Evolutionary conservation across 495 filamentous ascomycete species (phyloP).

Genomic region (Xanthoparmelia taractica): DNA sequence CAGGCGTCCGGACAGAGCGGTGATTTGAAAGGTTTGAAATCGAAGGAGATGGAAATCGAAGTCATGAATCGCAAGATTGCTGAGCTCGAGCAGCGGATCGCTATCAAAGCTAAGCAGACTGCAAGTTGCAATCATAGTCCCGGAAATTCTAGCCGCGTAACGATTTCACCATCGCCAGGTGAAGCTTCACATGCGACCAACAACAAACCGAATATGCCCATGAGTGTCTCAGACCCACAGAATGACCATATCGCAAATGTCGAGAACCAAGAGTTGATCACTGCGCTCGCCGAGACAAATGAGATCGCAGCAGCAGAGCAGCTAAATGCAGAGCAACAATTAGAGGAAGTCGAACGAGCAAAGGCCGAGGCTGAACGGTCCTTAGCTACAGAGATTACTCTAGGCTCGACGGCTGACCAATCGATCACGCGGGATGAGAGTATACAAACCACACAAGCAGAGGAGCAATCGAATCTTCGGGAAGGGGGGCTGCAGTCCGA

Average conservation of each 20-base stretch:
- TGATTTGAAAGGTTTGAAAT: conserved; percentile 50
- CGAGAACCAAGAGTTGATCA: background rate
- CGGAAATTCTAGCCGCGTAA: conserved; percentile 27
- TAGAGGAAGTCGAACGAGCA: conserved; percentile 5
- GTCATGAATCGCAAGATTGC: conserved; percentile 68
- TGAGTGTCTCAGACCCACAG: background rate
- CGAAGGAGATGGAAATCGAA: conserved; percentile 63
- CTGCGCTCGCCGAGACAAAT: background rate
- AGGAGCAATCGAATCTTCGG: background rate
- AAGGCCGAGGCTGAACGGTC: conserved; percentile 14
- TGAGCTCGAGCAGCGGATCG: conserved; percentile 59
- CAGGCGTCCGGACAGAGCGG: conserved; percentile 31
- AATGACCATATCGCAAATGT: background rate
- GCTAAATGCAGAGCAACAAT: conserved; percentile 6
- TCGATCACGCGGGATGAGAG: conserved; percentile 4
- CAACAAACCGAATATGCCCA: background rate
- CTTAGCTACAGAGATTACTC: background rate
- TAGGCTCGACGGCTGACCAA: background rate
- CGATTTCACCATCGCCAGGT: conserved; percentile 13
- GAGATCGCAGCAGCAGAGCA: background rate
- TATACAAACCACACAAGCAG: background rate
- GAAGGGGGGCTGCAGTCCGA: background rate
- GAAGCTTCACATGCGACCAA: background rate
- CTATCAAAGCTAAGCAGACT: conserved; percentile 42
- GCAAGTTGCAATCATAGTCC: conserved; percentile 36